Conservation (phyloP, 2,329 filamentous ascomycete species). For the Fusarium succisae region DNA sequence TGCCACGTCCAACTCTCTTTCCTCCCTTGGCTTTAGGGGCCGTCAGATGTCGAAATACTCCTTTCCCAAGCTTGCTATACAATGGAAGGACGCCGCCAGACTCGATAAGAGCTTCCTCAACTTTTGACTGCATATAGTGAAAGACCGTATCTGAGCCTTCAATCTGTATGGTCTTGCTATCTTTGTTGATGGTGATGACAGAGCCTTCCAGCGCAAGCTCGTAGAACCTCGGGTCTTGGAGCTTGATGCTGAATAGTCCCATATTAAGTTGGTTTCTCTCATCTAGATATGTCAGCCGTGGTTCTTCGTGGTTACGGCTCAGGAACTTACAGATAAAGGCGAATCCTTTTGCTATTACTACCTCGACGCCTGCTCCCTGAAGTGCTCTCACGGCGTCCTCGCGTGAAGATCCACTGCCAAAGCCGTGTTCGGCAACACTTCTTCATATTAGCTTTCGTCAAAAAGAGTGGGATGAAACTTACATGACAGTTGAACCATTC, state of each 20-base stretch:
- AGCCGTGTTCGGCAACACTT: not conserved
- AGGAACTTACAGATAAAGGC: slow-evolving; percentile 26
- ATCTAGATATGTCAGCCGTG: not conserved
- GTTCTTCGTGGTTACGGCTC: fast-evolving
- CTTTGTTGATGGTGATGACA: not conserved
- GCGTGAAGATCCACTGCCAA: slow-evolving; percentile 4
- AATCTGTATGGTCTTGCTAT: not conserved
- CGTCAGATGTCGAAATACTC: not conserved
- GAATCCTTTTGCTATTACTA: slow-evolving; percentile 28
- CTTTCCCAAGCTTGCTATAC: not conserved
- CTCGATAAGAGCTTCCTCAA: not conserved
- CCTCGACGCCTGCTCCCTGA: slow-evolving; percentile 12
- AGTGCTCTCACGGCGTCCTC: slow-evolving; percentile 27
- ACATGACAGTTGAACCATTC: slow-evolving; percentile 12
- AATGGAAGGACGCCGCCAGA: not conserved
- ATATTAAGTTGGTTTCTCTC: not conserved
- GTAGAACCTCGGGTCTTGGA: not conserved
- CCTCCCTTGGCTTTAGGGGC: not conserved
- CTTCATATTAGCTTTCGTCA: not conserved
- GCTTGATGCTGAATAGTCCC: not conserved
- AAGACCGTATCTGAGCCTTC: not conserved
- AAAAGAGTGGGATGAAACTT: not conserved
- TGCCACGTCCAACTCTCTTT: fast-evolving
- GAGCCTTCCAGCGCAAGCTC: not conserved
- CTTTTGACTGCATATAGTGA: not conserved